Evolutionary conservation across 106 monocot species (phyloP).

Genomic region (Agapanthus africanus): DNA sequence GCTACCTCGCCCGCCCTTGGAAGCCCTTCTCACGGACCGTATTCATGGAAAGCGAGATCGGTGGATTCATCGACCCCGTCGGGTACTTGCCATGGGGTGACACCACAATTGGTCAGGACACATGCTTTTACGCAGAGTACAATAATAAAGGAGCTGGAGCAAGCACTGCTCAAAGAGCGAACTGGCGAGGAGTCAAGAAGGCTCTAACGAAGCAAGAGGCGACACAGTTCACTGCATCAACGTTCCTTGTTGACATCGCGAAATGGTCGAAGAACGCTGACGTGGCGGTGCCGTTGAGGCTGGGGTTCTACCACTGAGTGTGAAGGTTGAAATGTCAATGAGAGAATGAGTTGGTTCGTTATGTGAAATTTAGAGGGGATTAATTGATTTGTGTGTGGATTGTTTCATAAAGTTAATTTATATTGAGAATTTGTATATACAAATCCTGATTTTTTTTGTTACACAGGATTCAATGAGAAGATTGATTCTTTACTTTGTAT

Average conservation of each 20-base stretch:
- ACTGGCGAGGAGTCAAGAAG: slow-evolving; percentile 25
- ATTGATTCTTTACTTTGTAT: too few species aligned
- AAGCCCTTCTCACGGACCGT: slow-evolving; percentile 54
- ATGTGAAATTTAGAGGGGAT: too few species aligned
- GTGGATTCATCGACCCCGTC: slow-evolving; percentile 39
- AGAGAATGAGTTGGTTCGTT: too few species aligned
- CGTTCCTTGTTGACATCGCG: background rate
- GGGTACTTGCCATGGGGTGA: slow-evolving; percentile 78
- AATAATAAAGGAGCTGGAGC: slow-evolving; percentile 35
- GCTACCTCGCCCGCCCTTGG: slow-evolving; percentile 87
- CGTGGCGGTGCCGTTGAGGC: slow-evolving; percentile 12
- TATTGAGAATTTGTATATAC: too few species aligned
- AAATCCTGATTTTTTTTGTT: too few species aligned
- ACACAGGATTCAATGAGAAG: too few species aligned
- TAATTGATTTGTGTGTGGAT: too few species aligned
- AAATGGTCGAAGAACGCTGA: slow-evolving; percentile 5
- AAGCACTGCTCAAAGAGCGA: slow-evolving; percentile 16
- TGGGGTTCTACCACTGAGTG: too few species aligned
- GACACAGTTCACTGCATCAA: background rate
- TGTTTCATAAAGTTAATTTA: too few species aligned
- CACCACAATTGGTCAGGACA: slow-evolving; percentile 14
- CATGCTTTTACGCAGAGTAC: slow-evolving; percentile 42
- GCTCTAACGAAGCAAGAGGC: slow-evolving; percentile 4
- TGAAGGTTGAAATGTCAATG: too few species aligned
- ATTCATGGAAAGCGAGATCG: slow-evolving; percentile 67